Evolutionary conservation across 768 basidiomycete species (phyloP).

Genomic region (Leccinum broughii): DNA sequence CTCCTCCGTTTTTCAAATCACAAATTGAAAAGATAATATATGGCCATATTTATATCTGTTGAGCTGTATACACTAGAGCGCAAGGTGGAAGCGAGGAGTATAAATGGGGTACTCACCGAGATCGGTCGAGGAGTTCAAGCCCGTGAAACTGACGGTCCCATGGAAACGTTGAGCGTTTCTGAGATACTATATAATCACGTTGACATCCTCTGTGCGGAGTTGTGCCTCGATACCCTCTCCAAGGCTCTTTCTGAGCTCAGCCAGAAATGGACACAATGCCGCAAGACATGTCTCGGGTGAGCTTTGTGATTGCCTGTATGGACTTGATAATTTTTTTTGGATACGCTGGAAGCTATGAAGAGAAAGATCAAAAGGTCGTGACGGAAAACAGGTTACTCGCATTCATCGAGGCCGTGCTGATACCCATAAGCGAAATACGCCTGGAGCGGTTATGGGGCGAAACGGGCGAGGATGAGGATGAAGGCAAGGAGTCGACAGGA

Average conservation of each 20-base stretch:
- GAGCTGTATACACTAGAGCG: neutral
- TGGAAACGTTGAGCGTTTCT: constrained; percentile 96
- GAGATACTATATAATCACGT: constrained; percentile 81
- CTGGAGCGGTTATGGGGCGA: constrained; percentile 55
- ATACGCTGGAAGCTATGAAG: constrained; percentile 77
- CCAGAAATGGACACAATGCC: constrained; percentile 99
- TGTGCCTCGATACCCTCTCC: constrained; percentile 88
- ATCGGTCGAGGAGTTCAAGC: constrained; percentile 90
- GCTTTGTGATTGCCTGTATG: constrained; percentile 93
- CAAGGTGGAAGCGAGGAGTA: neutral
- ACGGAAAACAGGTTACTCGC: constrained; percentile 77
- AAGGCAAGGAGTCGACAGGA: constrained; percentile 45
- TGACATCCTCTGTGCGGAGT: constrained; percentile 87
- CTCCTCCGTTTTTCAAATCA: too few relatives aligned
- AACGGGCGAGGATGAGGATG: constrained; percentile 35
- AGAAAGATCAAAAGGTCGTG: constrained; percentile 72
- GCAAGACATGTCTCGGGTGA: constrained; percentile 88
- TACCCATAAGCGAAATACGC: constrained; percentile 80
- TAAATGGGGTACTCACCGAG: constrained; percentile 50
- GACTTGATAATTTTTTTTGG: constrained; percentile 89
- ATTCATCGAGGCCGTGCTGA: constrained; percentile 84
- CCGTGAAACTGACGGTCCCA: constrained; percentile 97
- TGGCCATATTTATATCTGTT: too few relatives aligned
- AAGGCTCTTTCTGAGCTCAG: constrained; percentile 89
- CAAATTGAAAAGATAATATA: too few relatives aligned